Evolutionary conservation across 2,329 filamentous ascomycete genomes (phyloP).

Genomic region (Aspergillus jensenii): DNA sequence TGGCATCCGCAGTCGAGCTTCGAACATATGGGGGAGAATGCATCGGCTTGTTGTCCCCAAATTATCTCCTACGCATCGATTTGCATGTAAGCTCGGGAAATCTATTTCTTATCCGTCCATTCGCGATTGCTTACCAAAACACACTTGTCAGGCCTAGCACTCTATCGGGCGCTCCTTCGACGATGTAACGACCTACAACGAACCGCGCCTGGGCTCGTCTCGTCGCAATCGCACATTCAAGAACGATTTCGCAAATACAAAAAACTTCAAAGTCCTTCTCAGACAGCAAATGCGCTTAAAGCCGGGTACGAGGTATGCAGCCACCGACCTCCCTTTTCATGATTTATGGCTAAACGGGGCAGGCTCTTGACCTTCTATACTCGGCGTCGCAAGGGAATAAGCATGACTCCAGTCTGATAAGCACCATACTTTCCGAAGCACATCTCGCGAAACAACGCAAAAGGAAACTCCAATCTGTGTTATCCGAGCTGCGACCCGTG

Average conservation of each 20-base stretch:
- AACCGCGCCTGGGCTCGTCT: constrained; percentile 21
- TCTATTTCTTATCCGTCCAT: not conserved
- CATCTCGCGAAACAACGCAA: constrained; percentile 22
- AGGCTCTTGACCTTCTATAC: constrained; percentile 42
- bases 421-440: constrained; percentile 26
- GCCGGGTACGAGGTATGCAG: constrained; percentile 42
- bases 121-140: not conserved
- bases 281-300: constrained; percentile 38
- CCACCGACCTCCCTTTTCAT: not conserved
- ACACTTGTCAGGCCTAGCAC: constrained; percentile 37
- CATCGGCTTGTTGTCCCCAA: constrained; percentile 35
- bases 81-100: constrained; percentile 39
- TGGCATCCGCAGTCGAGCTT: not conserved
- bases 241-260: constrained; percentile 41
- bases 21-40: constrained; percentile 30
- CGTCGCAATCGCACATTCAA: constrained; percentile 31
- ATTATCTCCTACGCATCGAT: constrained; percentile 41
- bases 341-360: constrained; percentile 8
- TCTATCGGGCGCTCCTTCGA: constrained; percentile 47
- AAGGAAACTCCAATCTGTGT: constrained; percentile 20
- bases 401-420: constrained; percentile 24
- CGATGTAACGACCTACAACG: constrained; percentile 37
- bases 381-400: constrained; percentile 31
- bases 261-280: constrained; percentile 38
- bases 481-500: constrained; percentile 15